Evolutionary conservation across 306 rosid genomes (phyloP), one percentile per base, ranked within the genome.

Genomic region (Morella rubra): DNA sequence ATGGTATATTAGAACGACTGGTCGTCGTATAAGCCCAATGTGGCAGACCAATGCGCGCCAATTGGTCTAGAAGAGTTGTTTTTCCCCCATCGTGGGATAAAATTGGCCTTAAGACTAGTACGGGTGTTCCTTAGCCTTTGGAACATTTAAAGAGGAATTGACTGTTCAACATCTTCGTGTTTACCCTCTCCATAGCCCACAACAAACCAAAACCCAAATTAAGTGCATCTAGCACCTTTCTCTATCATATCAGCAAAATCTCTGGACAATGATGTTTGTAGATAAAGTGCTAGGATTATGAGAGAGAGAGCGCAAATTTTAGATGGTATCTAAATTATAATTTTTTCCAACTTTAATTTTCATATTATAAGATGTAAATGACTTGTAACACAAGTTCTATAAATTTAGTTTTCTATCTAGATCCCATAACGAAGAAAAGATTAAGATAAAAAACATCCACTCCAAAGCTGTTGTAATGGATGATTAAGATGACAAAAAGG

Each of bases 21-120:
- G 8, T 15, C 12, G 45, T 75, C 52, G 71, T 62, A 53, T 22
- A 18, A 74, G 15, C 24, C 62, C 45, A 58, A 60, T 68, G 79
- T 69, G 84, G 87, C 79, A 84, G 84, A 76, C 84, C 81, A 69
- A 45, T 45, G 56, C 65, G 56, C 70, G 56, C 69, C 61, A 20
- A 67, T 72, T 79, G 71, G 69, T 8, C 12, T 37, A 64, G 1
- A 37, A 41, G 45, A 40, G 45, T 41, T 9, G 14, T 44, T 19
- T 65, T 4, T 0, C 11, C 11, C 37, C 37, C 37, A 32, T 32
- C 3, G 37, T 32, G 37, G 37, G 37, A 32, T 32, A 32, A 32
- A 32, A 32, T 32, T 32, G 37, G 37, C 37, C 37, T 32, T 45
- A 6, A 45, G 10, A 9, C 49, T 13, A 24, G 45, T 5, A 4